Evolutionary conservation across 2,329 filamentous ascomycete species (phyloP).

Genomic region (Akanthomyces uredinophilus): DNA sequence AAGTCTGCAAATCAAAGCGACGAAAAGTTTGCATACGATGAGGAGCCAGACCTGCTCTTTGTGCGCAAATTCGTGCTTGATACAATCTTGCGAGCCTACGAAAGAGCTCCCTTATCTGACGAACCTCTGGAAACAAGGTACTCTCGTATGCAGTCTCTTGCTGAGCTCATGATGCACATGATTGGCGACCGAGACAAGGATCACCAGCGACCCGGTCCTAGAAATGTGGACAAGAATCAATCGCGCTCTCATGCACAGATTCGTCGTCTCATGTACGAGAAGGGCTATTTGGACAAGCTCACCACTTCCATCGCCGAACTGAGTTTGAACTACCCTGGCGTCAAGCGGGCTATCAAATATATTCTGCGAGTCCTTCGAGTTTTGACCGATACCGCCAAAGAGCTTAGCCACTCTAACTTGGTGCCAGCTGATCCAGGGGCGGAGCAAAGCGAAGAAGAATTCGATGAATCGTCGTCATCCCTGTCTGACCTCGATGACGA

Average conservation of each 20-base stretch:
- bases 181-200: slow-evolving; percentile 72
- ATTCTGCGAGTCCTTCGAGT: slow-evolving; percentile 86
- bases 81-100: slow-evolving; percentile 86
- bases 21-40: slow-evolving; percentile 62
- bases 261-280: slow-evolving; percentile 95
- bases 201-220: slow-evolving; percentile 35
- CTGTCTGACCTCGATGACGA: slow-evolving; percentile 83
- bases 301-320: slow-evolving; percentile 92
- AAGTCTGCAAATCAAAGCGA: slow-evolving; percentile 53
- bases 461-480: slow-evolving; percentile 72
- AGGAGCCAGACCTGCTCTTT: slow-evolving; percentile 80
- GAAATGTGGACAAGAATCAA: slow-evolving; percentile 35
- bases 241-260: slow-evolving; percentile 72
- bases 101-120: slow-evolving; percentile 72
- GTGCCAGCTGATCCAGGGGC: slow-evolving; percentile 62
- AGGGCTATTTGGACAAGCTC: slow-evolving; percentile 84
- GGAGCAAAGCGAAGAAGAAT: slow-evolving; percentile 74
- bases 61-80: slow-evolving; percentile 94
- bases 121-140: slow-evolving; percentile 84
- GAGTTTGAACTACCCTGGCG: slow-evolving; percentile 87
- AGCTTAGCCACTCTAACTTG: slow-evolving; percentile 76
- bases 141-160: slow-evolving; percentile 77
- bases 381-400: slow-evolving; percentile 80
- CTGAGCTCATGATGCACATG: slow-evolving; percentile 90
- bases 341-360: slow-evolving; percentile 93